These are phyloP conservation scores for Sutorius eximius DNA, from an alignment of 1,284 basidiomycete species.

Conservation along the genomic window DNA sequence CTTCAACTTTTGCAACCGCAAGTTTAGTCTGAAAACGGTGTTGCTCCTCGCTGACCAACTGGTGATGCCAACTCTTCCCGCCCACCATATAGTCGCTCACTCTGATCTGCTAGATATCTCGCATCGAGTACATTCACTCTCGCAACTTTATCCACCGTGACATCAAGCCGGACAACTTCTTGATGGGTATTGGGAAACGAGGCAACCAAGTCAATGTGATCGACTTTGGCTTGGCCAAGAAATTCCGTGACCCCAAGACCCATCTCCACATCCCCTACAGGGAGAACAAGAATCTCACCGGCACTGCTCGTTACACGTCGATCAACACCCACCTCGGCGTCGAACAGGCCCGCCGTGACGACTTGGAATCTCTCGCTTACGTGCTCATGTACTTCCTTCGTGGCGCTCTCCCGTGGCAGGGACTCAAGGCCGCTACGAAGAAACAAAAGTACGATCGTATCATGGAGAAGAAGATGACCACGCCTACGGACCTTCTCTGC, in stretches of 20 bases:
- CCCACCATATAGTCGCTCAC: not conserved
- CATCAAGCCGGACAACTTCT: slow-evolving; percentile 99
- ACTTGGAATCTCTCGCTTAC: slow-evolving; percentile 94
- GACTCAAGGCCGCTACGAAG: slow-evolving; percentile 97
- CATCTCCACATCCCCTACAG: slow-evolving; percentile 99
- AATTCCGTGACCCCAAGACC: slow-evolving; percentile 99
- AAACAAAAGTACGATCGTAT: slow-evolving; percentile 99
- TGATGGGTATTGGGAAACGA: slow-evolving; percentile 99
- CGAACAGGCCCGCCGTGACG: slow-evolving; percentile 94
- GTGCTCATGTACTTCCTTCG: slow-evolving; percentile 99
- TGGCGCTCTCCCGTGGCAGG: slow-evolving; percentile 96
- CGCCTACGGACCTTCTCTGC: slow-evolving; percentile 92
- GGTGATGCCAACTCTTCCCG: slow-evolving; percentile 47
- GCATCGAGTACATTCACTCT: slow-evolving; percentile 99
- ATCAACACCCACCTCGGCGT: slow-evolving; percentile 99
- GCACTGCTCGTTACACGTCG: slow-evolving; percentile 98
- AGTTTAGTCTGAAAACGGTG: slow-evolving; percentile 97
- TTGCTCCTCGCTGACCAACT: slow-evolving; percentile 96
- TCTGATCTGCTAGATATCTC: slow-evolving; percentile 73
- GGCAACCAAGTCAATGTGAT: slow-evolving; percentile 99
- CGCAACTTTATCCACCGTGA: slow-evolving; percentile 99
- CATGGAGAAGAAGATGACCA: slow-evolving; percentile 99
- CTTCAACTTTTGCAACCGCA: slow-evolving; percentile 99
- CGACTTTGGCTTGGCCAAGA: slow-evolving; percentile 99
- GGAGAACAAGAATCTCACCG: slow-evolving; percentile 99